These are phyloP conservation scores for Takakia lepidozioides DNA, from an alignment of 225 moss, liverwort and hornwort genomes.

Conservation along the genomic window DNA sequence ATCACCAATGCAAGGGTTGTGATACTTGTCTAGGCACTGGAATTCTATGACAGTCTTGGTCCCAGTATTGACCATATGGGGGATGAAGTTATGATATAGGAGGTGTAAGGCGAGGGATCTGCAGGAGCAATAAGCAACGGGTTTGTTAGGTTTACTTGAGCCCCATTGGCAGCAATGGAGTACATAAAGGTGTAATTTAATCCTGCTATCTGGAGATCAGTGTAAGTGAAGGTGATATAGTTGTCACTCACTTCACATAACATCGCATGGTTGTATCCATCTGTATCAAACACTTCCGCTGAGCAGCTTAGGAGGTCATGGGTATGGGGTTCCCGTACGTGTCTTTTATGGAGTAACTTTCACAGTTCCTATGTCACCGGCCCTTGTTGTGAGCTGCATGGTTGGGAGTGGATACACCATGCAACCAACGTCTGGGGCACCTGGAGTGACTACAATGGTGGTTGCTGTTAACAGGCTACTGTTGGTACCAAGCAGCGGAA, in stretches of 20 bases:
- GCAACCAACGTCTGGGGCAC: conserved; percentile 10
- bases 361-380: too few species aligned
- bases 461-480: background rate
- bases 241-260: too few species aligned
- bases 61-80: conserved; percentile 6
- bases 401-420: conserved; percentile 25
- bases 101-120: conserved; percentile 17
- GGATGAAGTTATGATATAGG: conserved; percentile 15
- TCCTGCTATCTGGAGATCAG: too few species aligned
- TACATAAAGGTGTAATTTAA: too few species aligned
- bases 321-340: too few species aligned
- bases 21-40: conserved; percentile 20
- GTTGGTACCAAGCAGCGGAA: conserved; percentile 8
- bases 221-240: too few species aligned
- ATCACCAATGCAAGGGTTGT: conserved; percentile 24
- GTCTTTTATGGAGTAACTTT: too few species aligned
- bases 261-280: too few species aligned
- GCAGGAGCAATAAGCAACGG: conserved; percentile 9
- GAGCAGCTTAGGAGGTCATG: too few species aligned
- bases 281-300: too few species aligned
- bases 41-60: conserved; percentile 20
- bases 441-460: conserved; percentile 5
- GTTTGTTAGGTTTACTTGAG: conserved; percentile 24
- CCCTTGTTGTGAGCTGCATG: conserved; percentile 22
- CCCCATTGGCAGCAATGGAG: conserved; percentile 4